phyloP scores from a whole-genome alignment of 2,329 filamentous ascomycete species.

The Colletotrichum sp. region DNA sequence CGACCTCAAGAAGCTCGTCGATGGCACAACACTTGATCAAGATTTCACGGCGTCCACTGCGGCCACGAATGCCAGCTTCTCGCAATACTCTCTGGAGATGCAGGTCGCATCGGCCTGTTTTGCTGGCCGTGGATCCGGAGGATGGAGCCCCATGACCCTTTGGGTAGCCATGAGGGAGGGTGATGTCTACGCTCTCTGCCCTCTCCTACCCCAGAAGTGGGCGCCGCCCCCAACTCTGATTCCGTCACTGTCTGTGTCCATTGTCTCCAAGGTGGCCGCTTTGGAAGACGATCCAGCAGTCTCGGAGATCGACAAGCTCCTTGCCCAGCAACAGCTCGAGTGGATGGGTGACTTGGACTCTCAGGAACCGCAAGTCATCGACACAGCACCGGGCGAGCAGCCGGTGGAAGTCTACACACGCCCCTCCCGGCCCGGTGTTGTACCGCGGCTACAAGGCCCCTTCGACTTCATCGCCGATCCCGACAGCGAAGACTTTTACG shows the following conservation, averaged over 20 bases:
- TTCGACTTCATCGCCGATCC: constrained; percentile 63
- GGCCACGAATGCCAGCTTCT: constrained; percentile 81
- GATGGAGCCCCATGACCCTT: constrained; percentile 95
- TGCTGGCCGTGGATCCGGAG: constrained; percentile 67
- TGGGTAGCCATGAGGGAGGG: constrained; percentile 97
- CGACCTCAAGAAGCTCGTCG: constrained; percentile 87
- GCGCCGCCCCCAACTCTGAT: constrained; percentile 77
- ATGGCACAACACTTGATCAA: constrained; percentile 81
- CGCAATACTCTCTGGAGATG: constrained; percentile 90
- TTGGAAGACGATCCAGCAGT: constrained; percentile 64
- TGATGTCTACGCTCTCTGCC: constrained; percentile 92
- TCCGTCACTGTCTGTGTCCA: constrained; percentile 81
- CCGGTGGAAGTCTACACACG: constrained; percentile 61
- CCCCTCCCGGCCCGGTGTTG: constrained; percentile 60
- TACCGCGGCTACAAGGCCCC: constrained; percentile 67
- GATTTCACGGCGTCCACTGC: constrained; percentile 81
- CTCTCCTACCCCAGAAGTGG: constrained; percentile 87
- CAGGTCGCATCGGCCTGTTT: constrained; percentile 92
- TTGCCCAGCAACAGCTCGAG: constrained; percentile 68
- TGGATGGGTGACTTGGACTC: constrained; percentile 72
- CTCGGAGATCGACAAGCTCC: constrained; percentile 56
- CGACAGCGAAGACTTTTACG: constrained; percentile 61
- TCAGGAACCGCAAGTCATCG: constrained; percentile 64
- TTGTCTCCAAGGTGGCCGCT: constrained; percentile 74
- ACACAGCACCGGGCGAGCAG: constrained; percentile 53